phyloP scores from a whole-genome alignment of 2,329 filamentous ascomycete genomes.

The Clathrospora elynae region DNA sequence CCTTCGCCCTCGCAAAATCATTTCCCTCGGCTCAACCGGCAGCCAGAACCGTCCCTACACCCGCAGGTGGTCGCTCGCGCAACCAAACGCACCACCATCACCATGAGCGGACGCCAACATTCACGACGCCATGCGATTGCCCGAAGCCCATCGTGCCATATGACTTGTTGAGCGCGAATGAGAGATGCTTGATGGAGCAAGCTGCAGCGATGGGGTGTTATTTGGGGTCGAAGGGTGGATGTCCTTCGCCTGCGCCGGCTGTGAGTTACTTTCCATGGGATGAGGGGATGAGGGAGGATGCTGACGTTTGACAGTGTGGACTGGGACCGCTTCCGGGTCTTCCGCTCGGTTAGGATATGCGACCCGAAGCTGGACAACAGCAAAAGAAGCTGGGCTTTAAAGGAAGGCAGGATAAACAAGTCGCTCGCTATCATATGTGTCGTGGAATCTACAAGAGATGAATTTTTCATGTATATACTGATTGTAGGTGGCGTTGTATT shows the following conservation, averaged over 20 bases:
- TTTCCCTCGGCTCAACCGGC: slow-evolving; percentile 24
- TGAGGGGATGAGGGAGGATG: background rate
- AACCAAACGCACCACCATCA: slow-evolving; percentile 29
- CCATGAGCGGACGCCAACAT: slow-evolving; percentile 36
- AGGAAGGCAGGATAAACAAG: too few relatives aligned
- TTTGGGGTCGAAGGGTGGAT: slow-evolving; percentile 22
- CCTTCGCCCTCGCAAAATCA: slow-evolving; percentile 23
- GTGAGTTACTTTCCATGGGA: slow-evolving; percentile 5
- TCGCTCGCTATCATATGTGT: too few relatives aligned
- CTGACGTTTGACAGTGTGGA: slow-evolving; percentile 15
- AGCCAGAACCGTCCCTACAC: slow-evolving; percentile 6
- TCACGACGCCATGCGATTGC: slow-evolving; percentile 33
- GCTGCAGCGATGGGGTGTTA: slow-evolving; percentile 24
- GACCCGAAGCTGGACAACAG: too few relatives aligned
- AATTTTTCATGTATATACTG: too few relatives aligned
- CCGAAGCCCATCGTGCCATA: slow-evolving; percentile 32
- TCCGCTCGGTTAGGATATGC: slow-evolving; percentile 1
- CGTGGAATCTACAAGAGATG: too few relatives aligned
- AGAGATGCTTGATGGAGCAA: slow-evolving; percentile 28
- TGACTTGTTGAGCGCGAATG: slow-evolving; percentile 28
- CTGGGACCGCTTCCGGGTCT: slow-evolving; percentile 14
- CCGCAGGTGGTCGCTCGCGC: slow-evolving; percentile 15
- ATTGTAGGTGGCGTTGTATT: too few relatives aligned
- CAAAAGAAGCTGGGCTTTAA: too few relatives aligned
- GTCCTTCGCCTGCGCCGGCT: slow-evolving; percentile 25